Percentiles rank a stretch among this genome's conserved stretches.
Evolutionary conservation across 192 early-diverging fungal genomes (phyloP).

Genomic region (Rhizophagus prolifer): DNA sequence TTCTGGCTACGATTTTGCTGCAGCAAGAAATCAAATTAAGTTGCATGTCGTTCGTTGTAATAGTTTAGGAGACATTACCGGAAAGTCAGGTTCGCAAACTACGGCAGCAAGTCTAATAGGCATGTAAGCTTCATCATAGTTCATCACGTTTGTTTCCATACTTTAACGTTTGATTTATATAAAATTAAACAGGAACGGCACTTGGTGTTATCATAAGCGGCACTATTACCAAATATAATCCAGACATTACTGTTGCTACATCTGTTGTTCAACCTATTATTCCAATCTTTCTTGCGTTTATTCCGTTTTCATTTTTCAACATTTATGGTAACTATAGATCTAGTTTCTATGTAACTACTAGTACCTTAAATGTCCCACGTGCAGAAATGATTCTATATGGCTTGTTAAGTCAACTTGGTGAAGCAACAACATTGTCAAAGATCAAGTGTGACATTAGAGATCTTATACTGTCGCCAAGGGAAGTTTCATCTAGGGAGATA

Average conservation of each 20-base stretch:
- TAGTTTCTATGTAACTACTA: constrained; percentile 61
- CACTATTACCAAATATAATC: constrained; percentile 42
- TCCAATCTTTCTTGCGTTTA: constrained; percentile 60
- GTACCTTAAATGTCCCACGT: constrained; percentile 59
- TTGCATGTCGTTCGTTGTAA: neutral
- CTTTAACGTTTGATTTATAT: constrained; percentile 29
- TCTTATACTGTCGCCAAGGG: constrained; percentile 35
- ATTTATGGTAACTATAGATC: constrained; percentile 74
- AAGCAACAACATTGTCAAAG: neutral
- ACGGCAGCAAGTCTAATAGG: constrained; percentile 83
- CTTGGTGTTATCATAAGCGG: constrained; percentile 45
- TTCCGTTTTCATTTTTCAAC: constrained; percentile 68
- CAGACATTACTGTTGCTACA: neutral
- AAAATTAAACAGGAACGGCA: constrained; percentile 35
- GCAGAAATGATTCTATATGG: constrained; percentile 44
- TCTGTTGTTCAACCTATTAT: constrained; percentile 41
- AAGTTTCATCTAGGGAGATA: constrained; percentile 42
- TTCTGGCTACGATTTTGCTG: neutral
- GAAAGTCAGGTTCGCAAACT: constrained; percentile 77
- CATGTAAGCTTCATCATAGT: constrained; percentile 52
- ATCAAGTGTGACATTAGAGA: constrained; percentile 8
- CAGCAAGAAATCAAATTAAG: neutral
- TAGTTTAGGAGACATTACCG: constrained; percentile 80
- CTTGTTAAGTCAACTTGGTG: constrained; percentile 29
- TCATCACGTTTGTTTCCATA: constrained; percentile 26